Percentiles rank a stretch among this genome's conserved stretches.
Conservation (phyloP, 768 basidiomycete genomes). For the Suillus spraguei region DNA sequence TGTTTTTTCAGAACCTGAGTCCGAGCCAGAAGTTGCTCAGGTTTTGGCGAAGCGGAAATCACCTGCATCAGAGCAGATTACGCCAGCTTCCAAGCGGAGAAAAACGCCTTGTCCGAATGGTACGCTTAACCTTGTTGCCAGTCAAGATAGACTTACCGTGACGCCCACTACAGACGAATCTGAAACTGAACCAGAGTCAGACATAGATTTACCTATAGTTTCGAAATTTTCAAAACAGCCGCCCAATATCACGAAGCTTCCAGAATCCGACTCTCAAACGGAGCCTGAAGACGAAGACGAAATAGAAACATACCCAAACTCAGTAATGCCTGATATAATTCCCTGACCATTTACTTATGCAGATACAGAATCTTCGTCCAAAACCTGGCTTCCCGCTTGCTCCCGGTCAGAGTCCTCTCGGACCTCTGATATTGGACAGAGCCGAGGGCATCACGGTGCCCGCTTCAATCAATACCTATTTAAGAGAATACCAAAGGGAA, state of each 20-base stretch:
- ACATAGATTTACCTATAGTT: slow-evolving; percentile 19
- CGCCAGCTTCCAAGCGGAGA: slow-evolving; percentile 22
- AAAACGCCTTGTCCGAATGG: slow-evolving; percentile 20
- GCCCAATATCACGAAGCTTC: not conserved
- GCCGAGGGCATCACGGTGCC: slow-evolving; percentile 55
- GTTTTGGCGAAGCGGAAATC: slow-evolving; percentile 27
- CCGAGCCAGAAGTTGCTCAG: slow-evolving; percentile 20
- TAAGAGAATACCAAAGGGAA: slow-evolving; percentile 91
- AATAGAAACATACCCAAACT: slow-evolving; percentile 26
- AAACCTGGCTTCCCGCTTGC: slow-evolving; percentile 58
- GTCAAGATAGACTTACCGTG: not conserved
- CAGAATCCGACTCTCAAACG: slow-evolving; percentile 38
- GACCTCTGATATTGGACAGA: slow-evolving; percentile 54
- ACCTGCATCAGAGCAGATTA: slow-evolving; percentile 17
- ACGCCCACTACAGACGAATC: slow-evolving; percentile 35
- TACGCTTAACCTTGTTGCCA: slow-evolving; percentile 10
- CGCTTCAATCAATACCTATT: slow-evolving; percentile 74
- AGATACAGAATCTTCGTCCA: slow-evolving; percentile 40
- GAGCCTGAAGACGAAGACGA: slow-evolving; percentile 46
- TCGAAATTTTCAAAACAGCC: slow-evolving; percentile 15
- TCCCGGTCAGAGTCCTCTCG: slow-evolving; percentile 42
- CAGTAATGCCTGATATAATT: slow-evolving; percentile 20
- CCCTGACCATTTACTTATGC: not conserved
- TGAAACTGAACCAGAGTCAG: slow-evolving; percentile 50
- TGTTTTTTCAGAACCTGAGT: slow-evolving; percentile 32